phyloP scores from a whole-genome alignment of 2,329 filamentous ascomycete species.

The Trichothecium roseum region DNA sequence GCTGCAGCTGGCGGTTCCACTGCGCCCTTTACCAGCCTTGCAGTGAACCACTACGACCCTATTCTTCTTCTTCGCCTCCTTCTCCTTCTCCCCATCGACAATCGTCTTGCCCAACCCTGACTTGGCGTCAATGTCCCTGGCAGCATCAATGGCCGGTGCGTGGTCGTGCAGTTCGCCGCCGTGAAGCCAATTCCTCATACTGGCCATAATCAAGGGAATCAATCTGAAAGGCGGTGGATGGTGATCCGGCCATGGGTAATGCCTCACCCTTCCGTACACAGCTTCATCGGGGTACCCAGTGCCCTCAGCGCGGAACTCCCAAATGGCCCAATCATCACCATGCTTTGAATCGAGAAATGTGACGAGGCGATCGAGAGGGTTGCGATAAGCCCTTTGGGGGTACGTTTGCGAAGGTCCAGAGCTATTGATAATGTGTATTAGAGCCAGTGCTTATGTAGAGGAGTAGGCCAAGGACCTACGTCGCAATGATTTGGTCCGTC shows the following conservation, averaged over 20 bases:
- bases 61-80: constrained; percentile 23
- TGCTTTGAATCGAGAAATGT: constrained; percentile 82
- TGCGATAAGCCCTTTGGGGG: constrained; percentile 86
- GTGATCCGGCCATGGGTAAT: constrained; percentile 96
- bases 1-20: constrained; percentile 76
- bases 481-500: constrained; percentile 64
- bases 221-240: constrained; percentile 89
- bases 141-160: background rate
- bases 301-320: constrained; percentile 95
- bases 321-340: constrained; percentile 79
- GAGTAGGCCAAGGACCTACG: constrained; percentile 24
- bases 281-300: constrained; percentile 89
- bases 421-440: constrained; percentile 32
- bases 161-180: constrained; percentile 29
- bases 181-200: constrained; percentile 82
- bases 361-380: constrained; percentile 79
- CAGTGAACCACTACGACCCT: constrained; percentile 89
- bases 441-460: constrained; percentile 5
- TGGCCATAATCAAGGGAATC: constrained; percentile 79
- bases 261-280: constrained; percentile 74
- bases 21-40: constrained; percentile 92
- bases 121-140: background rate
- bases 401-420: constrained; percentile 86
- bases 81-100: constrained; percentile 9
- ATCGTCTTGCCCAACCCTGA: background rate